phyloP scores from a whole-genome alignment of 176 grass and related monocot genomes.

The Themeda triandra region DNA sequence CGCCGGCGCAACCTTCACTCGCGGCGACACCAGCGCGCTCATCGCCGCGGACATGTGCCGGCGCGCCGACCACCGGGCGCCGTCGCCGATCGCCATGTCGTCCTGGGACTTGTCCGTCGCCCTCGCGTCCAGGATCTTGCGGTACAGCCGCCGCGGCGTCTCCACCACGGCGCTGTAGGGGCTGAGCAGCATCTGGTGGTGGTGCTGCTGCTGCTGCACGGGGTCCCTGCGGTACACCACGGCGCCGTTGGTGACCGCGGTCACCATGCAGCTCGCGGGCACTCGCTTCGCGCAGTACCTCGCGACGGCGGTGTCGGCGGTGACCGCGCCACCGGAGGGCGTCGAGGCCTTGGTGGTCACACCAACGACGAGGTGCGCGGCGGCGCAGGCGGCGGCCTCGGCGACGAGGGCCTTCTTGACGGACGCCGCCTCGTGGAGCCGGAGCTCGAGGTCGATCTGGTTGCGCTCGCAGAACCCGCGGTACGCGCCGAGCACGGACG shows the following conservation, averaged over 20 bases:
- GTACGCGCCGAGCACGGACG: slow-evolving; percentile 58
- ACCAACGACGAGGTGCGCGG: slow-evolving; percentile 63
- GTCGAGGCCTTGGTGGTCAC: slow-evolving; percentile 37
- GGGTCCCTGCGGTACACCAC: slow-evolving; percentile 55
- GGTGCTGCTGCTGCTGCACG: not conserved
- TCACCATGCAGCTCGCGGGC: slow-evolving; percentile 54
- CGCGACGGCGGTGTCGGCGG: slow-evolving; percentile 45
- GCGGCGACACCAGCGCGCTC: too few species aligned
- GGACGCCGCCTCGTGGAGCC: slow-evolving; percentile 50
- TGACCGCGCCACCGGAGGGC: too few species aligned
- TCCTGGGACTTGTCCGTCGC: not conserved
- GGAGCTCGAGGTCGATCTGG: slow-evolving; percentile 78
- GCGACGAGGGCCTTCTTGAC: slow-evolving; percentile 52
- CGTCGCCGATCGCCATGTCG: too few species aligned
- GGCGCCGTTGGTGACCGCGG: slow-evolving; percentile 62
- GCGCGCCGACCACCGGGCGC: too few species aligned
- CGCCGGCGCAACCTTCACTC: too few species aligned
- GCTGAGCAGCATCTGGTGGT: slow-evolving; percentile 6
- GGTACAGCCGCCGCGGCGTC: slow-evolving; percentile 43
- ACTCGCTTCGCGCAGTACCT: slow-evolving; percentile 75
- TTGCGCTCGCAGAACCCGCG: slow-evolving; percentile 74
- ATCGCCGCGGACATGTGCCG: too few species aligned
- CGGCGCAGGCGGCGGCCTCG: slow-evolving; percentile 43
- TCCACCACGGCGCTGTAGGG: slow-evolving; percentile 34
- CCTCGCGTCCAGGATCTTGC: slow-evolving; percentile 34